A percentile compares a stretch with the other conserved stretches of the same genome.
These are phyloP conservation scores for Claviceps africana DNA, from an alignment of 2,329 filamentous ascomycete genomes.

Conservation along the genomic window DNA sequence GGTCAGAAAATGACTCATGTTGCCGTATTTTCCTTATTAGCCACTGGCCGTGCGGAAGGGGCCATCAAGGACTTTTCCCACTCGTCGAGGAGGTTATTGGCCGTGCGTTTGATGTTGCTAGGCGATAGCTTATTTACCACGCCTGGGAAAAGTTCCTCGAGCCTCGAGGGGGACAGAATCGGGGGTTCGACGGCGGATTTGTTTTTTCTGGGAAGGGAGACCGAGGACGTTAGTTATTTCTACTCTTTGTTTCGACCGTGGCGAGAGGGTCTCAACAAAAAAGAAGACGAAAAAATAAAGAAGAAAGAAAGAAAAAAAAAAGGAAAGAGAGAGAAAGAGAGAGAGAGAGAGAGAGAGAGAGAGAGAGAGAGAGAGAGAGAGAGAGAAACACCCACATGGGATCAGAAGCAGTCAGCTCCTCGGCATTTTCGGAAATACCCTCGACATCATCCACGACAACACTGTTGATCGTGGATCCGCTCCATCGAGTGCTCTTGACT, in stretches of 20 bases:
- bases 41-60: conserved; percentile 9
- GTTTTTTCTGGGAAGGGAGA: conserved; percentile 15
- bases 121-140: conserved; percentile 59
- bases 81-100: conserved; percentile 76
- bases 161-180: conserved; percentile 24
- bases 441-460: conserved; percentile 28
- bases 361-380: too few relatives aligned
- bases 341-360: too few relatives aligned
- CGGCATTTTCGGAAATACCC: conserved; percentile 31
- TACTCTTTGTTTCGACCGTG: not conserved
- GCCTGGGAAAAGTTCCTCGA: conserved; percentile 50
- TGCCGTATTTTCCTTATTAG: conserved; percentile 20
- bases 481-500: conserved; percentile 46
- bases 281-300: not conserved
- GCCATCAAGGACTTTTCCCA: conserved; percentile 55
- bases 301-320: not conserved
- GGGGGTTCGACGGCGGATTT: conserved; percentile 18
- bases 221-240: not conserved
- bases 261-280: not conserved
- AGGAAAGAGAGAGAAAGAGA: too few relatives aligned
- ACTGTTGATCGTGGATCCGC: conserved; percentile 41
- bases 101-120: conserved; percentile 65
- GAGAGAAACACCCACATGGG: conserved; percentile 4
- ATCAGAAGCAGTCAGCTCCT: conserved; percentile 30
- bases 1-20: not conserved